These are phyloP conservation scores for Tulasnella sp. DNA, from an alignment of 768 basidiomycete genomes.

Conservation along the genomic window DNA sequence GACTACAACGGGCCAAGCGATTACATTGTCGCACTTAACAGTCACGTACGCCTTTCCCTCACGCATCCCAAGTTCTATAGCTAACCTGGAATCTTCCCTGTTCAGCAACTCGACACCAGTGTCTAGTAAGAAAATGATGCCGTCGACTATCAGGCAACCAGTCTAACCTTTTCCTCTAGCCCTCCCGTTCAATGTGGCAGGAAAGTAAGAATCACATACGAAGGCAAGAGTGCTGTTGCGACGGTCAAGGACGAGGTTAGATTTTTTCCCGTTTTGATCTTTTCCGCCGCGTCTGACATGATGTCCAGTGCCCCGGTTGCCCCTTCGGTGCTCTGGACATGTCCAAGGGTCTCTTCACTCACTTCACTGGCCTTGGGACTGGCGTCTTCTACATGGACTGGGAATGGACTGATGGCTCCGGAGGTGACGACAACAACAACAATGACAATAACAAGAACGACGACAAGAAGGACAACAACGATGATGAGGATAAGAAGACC, in stretches of 20 bases:
- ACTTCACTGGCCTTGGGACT: slow-evolving; percentile 31
- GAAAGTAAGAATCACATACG: slow-evolving; percentile 34
- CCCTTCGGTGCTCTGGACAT: slow-evolving; percentile 35
- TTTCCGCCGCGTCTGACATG: background rate
- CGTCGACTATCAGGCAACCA: background rate
- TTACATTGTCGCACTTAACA: slow-evolving; percentile 31
- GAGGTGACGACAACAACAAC: background rate
- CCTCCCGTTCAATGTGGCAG: slow-evolving; percentile 34
- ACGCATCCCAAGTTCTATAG: background rate
- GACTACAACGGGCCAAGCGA: slow-evolving; percentile 23
- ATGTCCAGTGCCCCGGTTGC: slow-evolving; percentile 14
- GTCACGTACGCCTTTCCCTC: background rate
- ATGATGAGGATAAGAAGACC: background rate
- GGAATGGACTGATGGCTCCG: slow-evolving; percentile 13
- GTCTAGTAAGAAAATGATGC: background rate
- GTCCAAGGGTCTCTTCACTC: slow-evolving; percentile 34
- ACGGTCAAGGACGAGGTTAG: slow-evolving; percentile 33
- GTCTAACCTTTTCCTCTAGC: background rate
- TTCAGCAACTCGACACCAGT: slow-evolving; percentile 18
- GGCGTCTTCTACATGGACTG: slow-evolving; percentile 29
- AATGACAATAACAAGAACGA: background rate
- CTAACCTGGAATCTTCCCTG: background rate
- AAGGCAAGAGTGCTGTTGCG: slow-evolving; percentile 31
- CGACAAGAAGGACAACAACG: slow-evolving; percentile 14
- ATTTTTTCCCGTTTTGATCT: background rate